Base-by-base conservation (phyloP, 2,329 filamentous ascomycete genomes). In the Pestalotiopsis sp. region DNA sequence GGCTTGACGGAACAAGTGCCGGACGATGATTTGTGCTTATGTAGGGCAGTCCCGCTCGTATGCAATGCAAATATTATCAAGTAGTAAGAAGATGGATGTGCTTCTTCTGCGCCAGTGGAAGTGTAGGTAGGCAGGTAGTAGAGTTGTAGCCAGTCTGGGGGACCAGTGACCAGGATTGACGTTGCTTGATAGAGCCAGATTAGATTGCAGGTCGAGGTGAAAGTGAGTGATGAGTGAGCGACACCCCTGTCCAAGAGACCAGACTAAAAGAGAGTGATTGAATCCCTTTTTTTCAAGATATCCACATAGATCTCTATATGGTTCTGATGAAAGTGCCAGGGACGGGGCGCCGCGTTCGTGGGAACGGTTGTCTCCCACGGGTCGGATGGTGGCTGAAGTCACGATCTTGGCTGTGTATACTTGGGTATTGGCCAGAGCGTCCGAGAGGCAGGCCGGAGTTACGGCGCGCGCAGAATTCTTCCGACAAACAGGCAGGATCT, bases 131-230 rank as follows among this genome's bases (percentile, higher is more conserved):
- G 59, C 25, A 40, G n/a, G n/a, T 38, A 36, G 27, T 56, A 66
- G 52, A 66, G 52, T 41, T 25, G 52, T n/a, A 23, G 52, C 20
- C 20, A 66, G 52, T n/a, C 65, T 27, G 31, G 65, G 31, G 56
- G 60, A 59, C 52, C 17, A 25, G n/a, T 56, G 25, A 66, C 65
- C 65, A 66, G 65, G 65, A 41, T 66, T 59, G 52, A 31, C 52
- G 17, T 61, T 17, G 27, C 36, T 25, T 49, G 49, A 59, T 59
- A 49, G 56, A 66, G 31, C 56, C 45, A 58, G 64, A 20, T 66
- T 57, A 27, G n/a, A 65, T 56, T 41, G 49, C 49, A 58, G 27
- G 31, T 58, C 41, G 25, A 56, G n/a, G 23, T 40, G 62, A 62
- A 31, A n/a, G 45, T n/a, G 45, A 52, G 17, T 52, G 20, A 52